Evolutionary conservation across 208 protist genomes (phyloP).

Genomic region (Balamuthia mandrillaris): DNA sequence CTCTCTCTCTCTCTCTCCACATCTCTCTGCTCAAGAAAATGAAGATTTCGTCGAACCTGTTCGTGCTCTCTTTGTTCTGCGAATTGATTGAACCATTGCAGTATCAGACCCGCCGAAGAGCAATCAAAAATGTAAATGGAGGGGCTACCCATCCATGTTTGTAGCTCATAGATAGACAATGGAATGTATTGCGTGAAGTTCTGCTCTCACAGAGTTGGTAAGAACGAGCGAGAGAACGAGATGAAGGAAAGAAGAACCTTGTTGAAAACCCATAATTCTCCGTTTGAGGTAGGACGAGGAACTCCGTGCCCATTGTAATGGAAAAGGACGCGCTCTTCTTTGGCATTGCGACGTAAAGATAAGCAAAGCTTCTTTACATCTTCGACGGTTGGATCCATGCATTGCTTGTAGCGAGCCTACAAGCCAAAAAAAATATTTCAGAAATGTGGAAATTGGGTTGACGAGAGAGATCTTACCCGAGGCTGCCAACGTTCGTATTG

Average conservation of each 20-base stretch:
- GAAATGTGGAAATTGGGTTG: neutral
- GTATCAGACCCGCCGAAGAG: constrained; percentile 70
- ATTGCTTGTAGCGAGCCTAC: constrained; percentile 74
- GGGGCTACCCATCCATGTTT: constrained; percentile 85
- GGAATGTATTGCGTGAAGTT: constrained; percentile 97
- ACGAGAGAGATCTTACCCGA: constrained; percentile 33
- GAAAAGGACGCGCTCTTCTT: constrained; percentile 89
- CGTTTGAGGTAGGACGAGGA: constrained; percentile 90
- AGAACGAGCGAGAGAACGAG: neutral
- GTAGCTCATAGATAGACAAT: constrained; percentile 90
- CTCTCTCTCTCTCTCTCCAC: neutral
- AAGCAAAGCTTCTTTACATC: constrained; percentile 83
- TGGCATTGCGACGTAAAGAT: constrained; percentile 74
- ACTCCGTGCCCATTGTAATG: constrained; percentile 99
- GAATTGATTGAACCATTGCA: constrained; percentile 69
- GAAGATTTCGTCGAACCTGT: neutral
- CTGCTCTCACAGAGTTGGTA: constrained; percentile 45
- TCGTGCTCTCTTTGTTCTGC: constrained; percentile 64
- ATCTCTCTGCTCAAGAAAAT: no score
- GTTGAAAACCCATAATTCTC: constrained; percentile 99
- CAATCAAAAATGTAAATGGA: constrained; percentile 98
- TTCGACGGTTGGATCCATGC: constrained; percentile 90
- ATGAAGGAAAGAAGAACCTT: constrained; percentile 57
- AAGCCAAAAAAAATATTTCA: neutral
- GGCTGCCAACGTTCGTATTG: constrained; percentile 91